A percentile compares a stretch with the other conserved stretches of the same genome.
Evolutionary conservation across 2,329 filamentous ascomycete genomes (phyloP).

Genomic region (Exophiala spinifera): DNA sequence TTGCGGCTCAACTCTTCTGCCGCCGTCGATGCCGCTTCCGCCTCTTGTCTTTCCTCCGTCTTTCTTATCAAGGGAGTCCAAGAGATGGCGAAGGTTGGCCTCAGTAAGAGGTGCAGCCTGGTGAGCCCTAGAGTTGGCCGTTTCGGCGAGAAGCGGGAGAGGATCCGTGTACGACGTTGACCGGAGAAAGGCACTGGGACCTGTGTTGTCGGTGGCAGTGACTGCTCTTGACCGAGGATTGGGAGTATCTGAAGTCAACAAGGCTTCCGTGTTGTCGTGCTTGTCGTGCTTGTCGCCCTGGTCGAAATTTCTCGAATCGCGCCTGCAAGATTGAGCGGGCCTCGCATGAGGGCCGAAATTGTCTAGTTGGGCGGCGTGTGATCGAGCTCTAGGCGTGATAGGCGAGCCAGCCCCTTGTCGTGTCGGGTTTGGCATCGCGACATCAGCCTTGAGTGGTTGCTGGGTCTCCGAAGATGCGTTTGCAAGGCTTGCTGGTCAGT

Average conservation of each 20-base stretch:
- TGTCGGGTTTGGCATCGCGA: slow-evolving; percentile 3
- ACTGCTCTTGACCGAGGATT: neutral
- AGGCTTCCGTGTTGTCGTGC: slow-evolving; percentile 5
- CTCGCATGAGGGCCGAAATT: neutral
- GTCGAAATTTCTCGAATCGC: slow-evolving; percentile 9
- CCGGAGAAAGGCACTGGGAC: slow-evolving; percentile 1
- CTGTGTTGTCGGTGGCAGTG: neutral
- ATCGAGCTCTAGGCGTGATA: slow-evolving; percentile 6
- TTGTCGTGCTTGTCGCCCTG: slow-evolving; percentile 11
- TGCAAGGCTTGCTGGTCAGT: slow-evolving; percentile 3
- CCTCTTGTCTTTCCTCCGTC: neutral
- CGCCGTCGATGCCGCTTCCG: slow-evolving; percentile 3
- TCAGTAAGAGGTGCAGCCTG: slow-evolving; percentile 21
- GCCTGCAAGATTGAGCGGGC: slow-evolving; percentile 1
- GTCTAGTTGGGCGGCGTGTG: neutral
- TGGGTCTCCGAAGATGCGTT: neutral
- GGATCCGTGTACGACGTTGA: slow-evolving; percentile 25
- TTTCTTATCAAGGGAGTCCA: slow-evolving; percentile 14
- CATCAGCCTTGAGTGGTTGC: slow-evolving; percentile 9
- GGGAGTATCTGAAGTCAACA: neutral
- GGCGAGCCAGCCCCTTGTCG: slow-evolving; percentile 7
- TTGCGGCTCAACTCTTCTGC: slow-evolving; percentile 1
- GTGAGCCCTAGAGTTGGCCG: slow-evolving; percentile 12
- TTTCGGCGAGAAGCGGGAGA: slow-evolving; percentile 22
- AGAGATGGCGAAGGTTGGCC: slow-evolving; percentile 26